Evolutionary conservation across 2,329 filamentous ascomycete genomes (phyloP).

Genomic region (Zymoseptoria brevis): DNA sequence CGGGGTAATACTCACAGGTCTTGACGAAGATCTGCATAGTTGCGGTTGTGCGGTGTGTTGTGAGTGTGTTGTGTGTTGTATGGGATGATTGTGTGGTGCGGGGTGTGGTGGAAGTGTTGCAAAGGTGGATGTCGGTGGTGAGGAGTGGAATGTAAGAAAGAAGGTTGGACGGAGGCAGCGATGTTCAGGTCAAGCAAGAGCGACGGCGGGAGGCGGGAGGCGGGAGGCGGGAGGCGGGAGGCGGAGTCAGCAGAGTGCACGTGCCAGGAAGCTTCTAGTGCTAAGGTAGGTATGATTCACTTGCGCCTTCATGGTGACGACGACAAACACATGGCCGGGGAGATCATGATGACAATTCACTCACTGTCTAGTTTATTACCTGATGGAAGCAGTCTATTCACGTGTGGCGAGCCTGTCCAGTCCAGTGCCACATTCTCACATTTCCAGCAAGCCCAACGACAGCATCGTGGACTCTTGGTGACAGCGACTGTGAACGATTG

Average conservation of each 20-base stretch:
- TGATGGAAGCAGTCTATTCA: no score
- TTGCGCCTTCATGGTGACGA: not conserved
- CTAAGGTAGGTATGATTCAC: not conserved
- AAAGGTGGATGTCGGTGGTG: slow-evolving; percentile 3
- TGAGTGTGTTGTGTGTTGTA: slow-evolving; percentile 8
- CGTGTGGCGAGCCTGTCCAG: no score
- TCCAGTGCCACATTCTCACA: no score
- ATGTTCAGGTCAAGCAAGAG: slow-evolving; percentile 1
- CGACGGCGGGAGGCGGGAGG: not conserved
- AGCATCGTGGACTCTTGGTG: no score
- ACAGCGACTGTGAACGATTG: no score
- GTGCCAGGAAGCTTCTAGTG: not conserved
- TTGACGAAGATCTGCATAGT: slow-evolving; percentile 96
- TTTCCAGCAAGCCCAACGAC: no score
- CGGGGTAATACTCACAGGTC: slow-evolving; percentile 61
- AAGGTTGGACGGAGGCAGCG: slow-evolving; percentile 2
- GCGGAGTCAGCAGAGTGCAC: not conserved
- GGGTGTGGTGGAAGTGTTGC: slow-evolving; percentile 3
- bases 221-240: not conserved
- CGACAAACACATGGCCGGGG: not conserved
- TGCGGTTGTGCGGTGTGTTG: slow-evolving; percentile 22
- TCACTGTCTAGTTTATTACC: not conserved
- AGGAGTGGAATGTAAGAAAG: slow-evolving; percentile 5
- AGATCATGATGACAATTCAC: not conserved
- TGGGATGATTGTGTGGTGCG: slow-evolving; percentile 3